Evolutionary conservation across 106 monocot genomes (phyloP), one percentile per base, ranked within the genome.

Genomic region (Triglochin maritima): DNA sequence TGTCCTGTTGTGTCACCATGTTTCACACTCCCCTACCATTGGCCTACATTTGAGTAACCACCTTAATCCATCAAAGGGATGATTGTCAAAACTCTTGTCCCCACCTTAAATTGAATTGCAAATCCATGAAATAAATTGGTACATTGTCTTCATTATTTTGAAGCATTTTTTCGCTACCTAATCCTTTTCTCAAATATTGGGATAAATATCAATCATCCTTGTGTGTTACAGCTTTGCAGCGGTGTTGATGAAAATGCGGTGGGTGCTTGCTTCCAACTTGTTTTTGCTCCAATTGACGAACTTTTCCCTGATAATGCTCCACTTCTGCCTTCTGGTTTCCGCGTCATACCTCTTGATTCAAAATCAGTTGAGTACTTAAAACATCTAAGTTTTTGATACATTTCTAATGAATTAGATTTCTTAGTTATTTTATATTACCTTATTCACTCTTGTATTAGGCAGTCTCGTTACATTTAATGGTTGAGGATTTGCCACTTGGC

Each of bases 201-300:
- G 3, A 43, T 6, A 52, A 10, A 16, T 43, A 41, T 9, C 56
- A 15, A 29, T 42, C 41, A 0, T 4, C 29, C 8, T 66, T 45
- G 7, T 51, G 9, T 54, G 29, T 67, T 79, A 67, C 91, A 98
- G 96, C 84, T 98, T 68, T 98, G 91, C 68, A 82, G 80, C 63
- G 96, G 96, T 66, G 76, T 86, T 49, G 96, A 98, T 79, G 96
- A 91, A 62, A 91, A 84, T 74, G 81, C 87, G 16, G 69, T 81
- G 17, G 85, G 88, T 54, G 80, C 88, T 6, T 98, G 81, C 68
- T 82, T 80, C 72, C 90, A 98, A 54, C 86, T 98, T 76, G 83
- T 98, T 57, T 98, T 91, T 80, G 91, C 96, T 57, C 91, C 91
- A 44, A 98, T 98, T 45, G 88, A 86, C 71, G 96, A 98, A 55